Percentiles rank a stretch among this genome's conserved stretches.
These are phyloP conservation scores for Apocynum venetum DNA, from an alignment of 257 asterid species.

Conservation along the genomic window DNA sequence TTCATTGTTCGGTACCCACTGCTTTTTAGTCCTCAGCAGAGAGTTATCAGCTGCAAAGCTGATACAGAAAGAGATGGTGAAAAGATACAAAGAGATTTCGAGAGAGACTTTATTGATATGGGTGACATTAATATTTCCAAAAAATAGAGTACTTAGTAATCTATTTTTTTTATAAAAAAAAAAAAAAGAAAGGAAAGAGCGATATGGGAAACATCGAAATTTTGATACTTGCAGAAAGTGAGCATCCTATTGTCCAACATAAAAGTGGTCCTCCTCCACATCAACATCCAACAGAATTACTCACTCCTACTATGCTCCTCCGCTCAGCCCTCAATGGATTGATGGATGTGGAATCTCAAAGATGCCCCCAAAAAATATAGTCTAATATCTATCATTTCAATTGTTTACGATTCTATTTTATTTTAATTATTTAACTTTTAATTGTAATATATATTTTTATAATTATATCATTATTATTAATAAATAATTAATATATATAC, in stretches of 20 bases:
- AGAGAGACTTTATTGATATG: slow-evolving; percentile 3
- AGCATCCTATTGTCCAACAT: slow-evolving; percentile 43
- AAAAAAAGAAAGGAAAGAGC: not conserved
- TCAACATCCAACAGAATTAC: slow-evolving; percentile 23
- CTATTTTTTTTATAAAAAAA: not conserved
- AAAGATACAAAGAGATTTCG: not conserved
- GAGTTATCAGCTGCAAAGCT: slow-evolving; percentile 1
- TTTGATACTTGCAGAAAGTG: slow-evolving; percentile 40
- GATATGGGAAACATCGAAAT: slow-evolving; percentile 33
- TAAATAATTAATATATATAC: no score
- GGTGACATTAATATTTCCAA: not conserved
- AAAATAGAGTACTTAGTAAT: no score
- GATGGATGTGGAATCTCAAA: not conserved
- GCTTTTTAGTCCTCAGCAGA: not conserved
- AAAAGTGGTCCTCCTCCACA: slow-evolving; percentile 34
- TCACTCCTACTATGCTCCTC: not conserved
- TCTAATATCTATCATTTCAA: no score
- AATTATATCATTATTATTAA: no score
- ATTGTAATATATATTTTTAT: no score
- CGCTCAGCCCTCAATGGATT: not conserved
- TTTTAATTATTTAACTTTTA: no score
- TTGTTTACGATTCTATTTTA: no score
- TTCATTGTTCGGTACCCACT: not conserved
- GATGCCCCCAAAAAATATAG: not conserved
- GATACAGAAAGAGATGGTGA: slow-evolving; percentile 7